Evolutionary conservation across 1,284 basidiomycete genomes (phyloP), one percentile per base, ranked within the genome.

Genomic region (Xerocomus tenax): DNA sequence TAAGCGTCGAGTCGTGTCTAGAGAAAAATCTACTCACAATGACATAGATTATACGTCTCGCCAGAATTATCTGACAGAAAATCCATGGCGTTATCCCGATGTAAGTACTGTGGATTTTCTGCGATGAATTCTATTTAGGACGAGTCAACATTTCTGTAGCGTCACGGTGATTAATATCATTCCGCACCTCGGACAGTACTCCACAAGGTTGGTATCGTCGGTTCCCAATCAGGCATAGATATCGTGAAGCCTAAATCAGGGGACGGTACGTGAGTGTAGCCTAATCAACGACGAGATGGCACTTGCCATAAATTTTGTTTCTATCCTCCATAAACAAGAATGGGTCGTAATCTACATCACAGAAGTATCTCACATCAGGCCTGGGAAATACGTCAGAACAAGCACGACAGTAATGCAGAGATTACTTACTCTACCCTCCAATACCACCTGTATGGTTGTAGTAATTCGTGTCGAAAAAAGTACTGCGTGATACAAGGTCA

Each of bases 201-300:
- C 89, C 89, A 94, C 2, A 93, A 71, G 0, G 86, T 85, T 3
- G 79, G 77, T 55, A 93, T 84, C 13, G 91, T 93, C 45, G 78
- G 76, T 47, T 79, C 75, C 73, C 84, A 90, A 61, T 93, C 91
- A 54, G 79, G 77, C 46, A 91, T 69, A 1, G 87, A 79, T 35
- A 94, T 77, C 0, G 84, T 89, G 64, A 88, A 93, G 12, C 85
- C 84, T 78, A 41, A 42, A 18, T 26, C 3, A 43, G 13, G 28
- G 3, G n/a, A 23, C 8, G 18, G 21, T 48, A 15, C 44, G 25
- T 8, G 18, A 42, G n/a, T 30, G 18, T 9, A 16, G 3, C 13
- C 2, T 9, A 12, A 47, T 29, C 15, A 25, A 40, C n/a, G 39
- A 32, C 32, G 9, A 0, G 0, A 12, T 19, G 44, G 13, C 13